phyloP scores from a whole-genome alignment of 2,329 filamentous ascomycete species.

The Pseudogymnoascus sp. region DNA sequence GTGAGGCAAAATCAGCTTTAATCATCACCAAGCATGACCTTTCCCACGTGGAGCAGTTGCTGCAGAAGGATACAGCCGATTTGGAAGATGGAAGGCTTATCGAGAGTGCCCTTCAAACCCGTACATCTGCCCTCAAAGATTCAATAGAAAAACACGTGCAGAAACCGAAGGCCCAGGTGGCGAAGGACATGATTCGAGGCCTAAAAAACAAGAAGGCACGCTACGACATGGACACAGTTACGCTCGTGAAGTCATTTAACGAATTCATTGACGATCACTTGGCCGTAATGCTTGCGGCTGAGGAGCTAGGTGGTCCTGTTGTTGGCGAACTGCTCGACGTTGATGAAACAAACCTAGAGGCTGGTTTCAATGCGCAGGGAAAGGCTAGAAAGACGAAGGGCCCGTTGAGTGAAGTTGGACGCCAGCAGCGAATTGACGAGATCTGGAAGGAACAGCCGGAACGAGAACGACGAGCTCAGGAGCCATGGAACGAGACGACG shows the following conservation, averaged over 20 bases:
- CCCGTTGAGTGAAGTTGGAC: slow-evolving; percentile 37
- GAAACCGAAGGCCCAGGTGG: slow-evolving; percentile 51
- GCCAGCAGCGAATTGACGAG: slow-evolving; percentile 54
- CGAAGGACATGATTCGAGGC: slow-evolving; percentile 51
- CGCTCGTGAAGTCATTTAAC: slow-evolving; percentile 55
- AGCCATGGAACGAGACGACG: slow-evolving; percentile 26
- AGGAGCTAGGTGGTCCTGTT: slow-evolving; percentile 74
- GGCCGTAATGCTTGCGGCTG: slow-evolving; percentile 68
- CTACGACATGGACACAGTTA: slow-evolving; percentile 52
- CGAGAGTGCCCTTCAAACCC: slow-evolving; percentile 42
- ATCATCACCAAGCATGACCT: slow-evolving; percentile 35
- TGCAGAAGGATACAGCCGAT: slow-evolving; percentile 43
- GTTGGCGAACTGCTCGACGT: slow-evolving; percentile 65
- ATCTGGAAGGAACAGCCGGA: slow-evolving; percentile 40
- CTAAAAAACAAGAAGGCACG: slow-evolving; percentile 48
- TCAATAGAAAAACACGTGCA: slow-evolving; percentile 48
- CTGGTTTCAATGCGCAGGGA: slow-evolving; percentile 52
- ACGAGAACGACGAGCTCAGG: slow-evolving; percentile 10
- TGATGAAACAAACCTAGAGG: slow-evolving; percentile 49
- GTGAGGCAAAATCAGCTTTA: slow-evolving; percentile 55
- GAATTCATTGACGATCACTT: slow-evolving; percentile 63
- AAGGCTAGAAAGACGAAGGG: slow-evolving; percentile 43
- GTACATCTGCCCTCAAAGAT: slow-evolving; percentile 51
- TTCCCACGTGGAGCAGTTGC: slow-evolving; percentile 35
- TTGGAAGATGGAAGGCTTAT: slow-evolving; percentile 48